Evolutionary conservation across 1,139 yeast species (phyloP).

Genomic region (Yamadazyma siamensis): DNA sequence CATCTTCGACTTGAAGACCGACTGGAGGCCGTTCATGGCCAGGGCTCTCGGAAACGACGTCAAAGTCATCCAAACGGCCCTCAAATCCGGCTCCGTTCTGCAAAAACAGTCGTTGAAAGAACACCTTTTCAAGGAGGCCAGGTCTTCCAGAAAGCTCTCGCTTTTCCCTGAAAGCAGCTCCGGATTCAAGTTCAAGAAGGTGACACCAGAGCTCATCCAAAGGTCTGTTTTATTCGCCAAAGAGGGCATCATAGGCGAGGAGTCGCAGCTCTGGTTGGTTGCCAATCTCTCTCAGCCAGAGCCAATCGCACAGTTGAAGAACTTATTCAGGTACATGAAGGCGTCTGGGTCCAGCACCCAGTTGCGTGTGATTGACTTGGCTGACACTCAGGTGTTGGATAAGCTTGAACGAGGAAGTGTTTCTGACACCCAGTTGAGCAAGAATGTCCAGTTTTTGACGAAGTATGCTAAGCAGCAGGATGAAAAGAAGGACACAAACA

Average conservation of each 20-base stretch:
- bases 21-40: constrained; percentile 41
- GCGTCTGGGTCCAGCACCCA: constrained; percentile 30
- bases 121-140: constrained; percentile 32
- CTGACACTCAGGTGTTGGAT: constrained; percentile 6
- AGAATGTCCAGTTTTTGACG: constrained; percentile 10
- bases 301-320: constrained; percentile 41
- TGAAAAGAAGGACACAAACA: constrained; percentile 1
- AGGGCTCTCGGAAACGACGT: constrained; percentile 40
- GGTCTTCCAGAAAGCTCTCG: constrained; percentile 27
- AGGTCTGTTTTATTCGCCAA: constrained; percentile 18
- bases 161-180: constrained; percentile 34
- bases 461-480: no score
- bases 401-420: constrained; percentile 12
- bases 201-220: constrained; percentile 27
- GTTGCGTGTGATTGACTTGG: constrained; percentile 25
- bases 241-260: constrained; percentile 10
- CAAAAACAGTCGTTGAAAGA: constrained; percentile 20
- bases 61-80: constrained; percentile 20
- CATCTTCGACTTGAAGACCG: constrained; percentile 37
- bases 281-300: constrained; percentile 47
- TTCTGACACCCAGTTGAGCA: constrained; percentile 15
- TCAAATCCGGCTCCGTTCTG: constrained; percentile 22
- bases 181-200: constrained; percentile 29
- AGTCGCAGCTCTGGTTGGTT: constrained; percentile 49
- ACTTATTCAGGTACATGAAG: constrained; percentile 27